Percentiles rank a stretch among this genome's conserved stretches.
phyloP scores from a whole-genome alignment of 441 rosid genomes.

The Pelargonium citronellum region DNA sequence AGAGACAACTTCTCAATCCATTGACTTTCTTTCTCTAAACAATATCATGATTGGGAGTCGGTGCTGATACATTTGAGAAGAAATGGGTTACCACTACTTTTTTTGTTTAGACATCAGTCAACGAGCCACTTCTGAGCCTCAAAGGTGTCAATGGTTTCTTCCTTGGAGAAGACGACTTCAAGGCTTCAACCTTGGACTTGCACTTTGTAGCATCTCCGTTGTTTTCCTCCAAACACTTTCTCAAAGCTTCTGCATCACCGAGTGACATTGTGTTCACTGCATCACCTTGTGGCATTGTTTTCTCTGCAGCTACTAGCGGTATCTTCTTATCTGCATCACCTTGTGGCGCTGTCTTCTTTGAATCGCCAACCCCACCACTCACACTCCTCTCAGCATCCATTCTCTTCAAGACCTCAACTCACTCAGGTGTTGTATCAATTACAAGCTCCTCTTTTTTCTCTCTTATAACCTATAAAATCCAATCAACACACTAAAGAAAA shows the following conservation, averaged over 20 bases:
- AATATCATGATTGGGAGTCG: background rate
- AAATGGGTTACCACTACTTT: conserved; percentile 3
- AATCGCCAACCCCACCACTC: background rate
- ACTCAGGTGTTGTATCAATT: no score
- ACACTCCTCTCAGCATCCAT: conserved; percentile 24
- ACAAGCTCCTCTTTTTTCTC: no score
- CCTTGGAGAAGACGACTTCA: conserved; percentile 20
- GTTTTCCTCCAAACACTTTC: conserved; percentile 32
- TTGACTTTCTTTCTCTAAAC: background rate
- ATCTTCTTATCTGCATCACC: background rate
- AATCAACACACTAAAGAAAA: no score
- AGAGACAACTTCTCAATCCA: background rate
- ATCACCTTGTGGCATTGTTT: conserved; percentile 19
- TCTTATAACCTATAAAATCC: no score
- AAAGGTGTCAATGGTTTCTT: conserved; percentile 20
- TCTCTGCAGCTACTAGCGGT: conserved; percentile 3
- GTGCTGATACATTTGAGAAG: background rate
- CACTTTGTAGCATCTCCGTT: conserved; percentile 34
- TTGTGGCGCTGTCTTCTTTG: background rate
- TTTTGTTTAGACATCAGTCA: conserved; percentile 31
- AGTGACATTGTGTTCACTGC: conserved; percentile 5
- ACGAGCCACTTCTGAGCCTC: conserved; percentile 24
- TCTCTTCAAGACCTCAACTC: no score
- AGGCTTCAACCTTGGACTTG: conserved; percentile 34
- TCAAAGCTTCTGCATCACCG: conserved; percentile 11